A percentile compares a stretch with the other conserved stretches of the same genome.
Evolutionary conservation across 1,284 basidiomycete genomes (phyloP).

Genomic region (Cronartium quercuum): DNA sequence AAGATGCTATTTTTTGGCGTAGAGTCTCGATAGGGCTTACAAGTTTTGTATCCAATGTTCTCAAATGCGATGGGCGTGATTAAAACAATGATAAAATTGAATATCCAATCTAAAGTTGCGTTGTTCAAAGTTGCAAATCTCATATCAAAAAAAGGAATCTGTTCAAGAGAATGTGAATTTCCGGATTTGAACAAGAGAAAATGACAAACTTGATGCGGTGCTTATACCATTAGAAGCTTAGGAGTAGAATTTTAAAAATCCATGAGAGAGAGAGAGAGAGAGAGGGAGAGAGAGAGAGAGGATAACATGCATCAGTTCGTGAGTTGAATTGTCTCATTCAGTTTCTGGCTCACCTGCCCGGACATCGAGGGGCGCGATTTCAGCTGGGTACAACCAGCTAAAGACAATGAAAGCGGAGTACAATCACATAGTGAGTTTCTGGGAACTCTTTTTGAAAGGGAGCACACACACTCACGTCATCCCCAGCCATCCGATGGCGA

Average conservation of each 20-base stretch:
- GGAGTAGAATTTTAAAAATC: background rate
- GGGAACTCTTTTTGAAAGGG: too few relatives aligned
- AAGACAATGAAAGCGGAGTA: too few relatives aligned
- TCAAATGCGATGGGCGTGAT: constrained; percentile 62
- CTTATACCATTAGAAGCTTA: constrained; percentile 40
- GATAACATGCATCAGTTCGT: too few relatives aligned
- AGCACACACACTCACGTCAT: constrained; percentile 56
- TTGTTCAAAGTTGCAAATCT: too few relatives aligned
- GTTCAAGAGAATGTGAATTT: background rate
- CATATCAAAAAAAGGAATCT: background rate
- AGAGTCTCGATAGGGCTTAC: background rate
- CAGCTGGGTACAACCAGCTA: constrained; percentile 47
- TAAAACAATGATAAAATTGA: constrained; percentile 61
- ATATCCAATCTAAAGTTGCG: constrained; percentile 46
- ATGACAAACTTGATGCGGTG: constrained; percentile 53
- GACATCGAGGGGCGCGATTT: constrained; percentile 41
- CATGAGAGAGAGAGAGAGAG: too few relatives aligned
- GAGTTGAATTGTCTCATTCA: background rate
- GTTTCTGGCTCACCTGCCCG: constrained; percentile 42
- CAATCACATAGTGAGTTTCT: too few relatives aligned
- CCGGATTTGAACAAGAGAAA: background rate
- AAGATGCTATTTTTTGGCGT: too few relatives aligned
- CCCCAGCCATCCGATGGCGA: constrained; percentile 66
- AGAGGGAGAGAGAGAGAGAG: too few relatives aligned
- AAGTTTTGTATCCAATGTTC: constrained; percentile 45